phyloP scores from a whole-genome alignment of 1,284 basidiomycete genomes.

The Ceratobasidium sp. region DNA sequence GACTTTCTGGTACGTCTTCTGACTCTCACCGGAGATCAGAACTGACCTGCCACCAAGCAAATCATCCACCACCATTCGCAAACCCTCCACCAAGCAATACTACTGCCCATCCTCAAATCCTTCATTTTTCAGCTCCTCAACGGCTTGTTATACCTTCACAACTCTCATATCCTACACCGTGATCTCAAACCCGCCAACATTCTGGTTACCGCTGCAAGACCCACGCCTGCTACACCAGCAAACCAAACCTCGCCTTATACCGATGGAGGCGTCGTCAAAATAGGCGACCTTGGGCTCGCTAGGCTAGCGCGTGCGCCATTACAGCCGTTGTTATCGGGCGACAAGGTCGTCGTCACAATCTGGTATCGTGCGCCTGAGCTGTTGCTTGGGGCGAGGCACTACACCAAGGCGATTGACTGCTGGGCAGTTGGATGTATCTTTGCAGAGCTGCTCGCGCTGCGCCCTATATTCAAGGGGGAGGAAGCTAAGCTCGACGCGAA shows the following conservation, averaged over 20 bases:
- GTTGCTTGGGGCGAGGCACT: conserved; percentile 94
- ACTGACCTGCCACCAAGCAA: conserved; percentile 68
- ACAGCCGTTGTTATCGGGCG: conserved; percentile 86
- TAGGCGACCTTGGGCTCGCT: conserved; percentile 96
- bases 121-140: conserved; percentile 96
- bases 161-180: conserved; percentile 93
- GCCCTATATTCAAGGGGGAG: conserved; percentile 99
- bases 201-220: conserved; percentile 77
- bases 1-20: conserved; percentile 80
- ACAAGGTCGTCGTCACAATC: conserved; percentile 99
- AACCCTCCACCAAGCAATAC: conserved; percentile 70
- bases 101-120: conserved; percentile 90
- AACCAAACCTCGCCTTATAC: conserved; percentile 4
- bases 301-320: conserved; percentile 87
- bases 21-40: conserved; percentile 29
- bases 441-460: conserved; percentile 90
- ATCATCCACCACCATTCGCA: conserved; percentile 98
- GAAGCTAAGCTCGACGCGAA: conserved; percentile 95
- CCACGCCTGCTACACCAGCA: conserved; percentile 38
- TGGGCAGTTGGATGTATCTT: conserved; percentile 99
- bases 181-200: conserved; percentile 99
- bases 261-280: conserved; percentile 87
- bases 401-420: conserved; percentile 93
- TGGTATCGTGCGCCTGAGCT: conserved; percentile 99
- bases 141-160: conserved; percentile 94